Conservation (phyloP, 257 asterid species). For the Plectranthus barbatus region DNA sequence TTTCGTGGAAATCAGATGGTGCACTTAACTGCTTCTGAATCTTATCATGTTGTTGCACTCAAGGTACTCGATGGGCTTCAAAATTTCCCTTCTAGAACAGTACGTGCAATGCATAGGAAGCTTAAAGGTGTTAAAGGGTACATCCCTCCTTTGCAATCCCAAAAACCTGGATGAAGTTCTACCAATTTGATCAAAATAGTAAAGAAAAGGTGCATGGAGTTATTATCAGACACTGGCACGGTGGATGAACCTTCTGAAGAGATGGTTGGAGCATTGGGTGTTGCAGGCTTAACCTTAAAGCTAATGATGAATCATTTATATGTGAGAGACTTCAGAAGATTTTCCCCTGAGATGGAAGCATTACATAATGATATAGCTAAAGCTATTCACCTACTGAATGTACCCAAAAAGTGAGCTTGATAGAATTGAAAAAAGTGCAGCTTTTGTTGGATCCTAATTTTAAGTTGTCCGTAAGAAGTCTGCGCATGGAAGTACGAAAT, state of each 20-base stretch:
- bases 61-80: conserved; percentile 47
- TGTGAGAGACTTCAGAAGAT: conserved; percentile 34
- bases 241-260: conserved; percentile 37
- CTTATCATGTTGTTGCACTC: conserved; percentile 43
- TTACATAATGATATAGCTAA: conserved; percentile 61
- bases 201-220: conserved; percentile 33
- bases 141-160: conserved; percentile 24
- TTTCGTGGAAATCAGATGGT: conserved; percentile 19
- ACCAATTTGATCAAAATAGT: conserved; percentile 16
- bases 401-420: conserved; percentile 24
- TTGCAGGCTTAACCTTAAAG: conserved; percentile 59
- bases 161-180: conserved; percentile 14
- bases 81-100: conserved; percentile 31
- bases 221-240: conserved; percentile 38
- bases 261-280: conserved; percentile 57
- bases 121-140: conserved; percentile 38
- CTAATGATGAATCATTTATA: conserved; percentile 28
- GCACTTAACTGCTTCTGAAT: conserved; percentile 21
- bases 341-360: conserved; percentile 57
- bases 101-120: conserved; percentile 61
- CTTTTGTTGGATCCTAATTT: conserved; percentile 32
- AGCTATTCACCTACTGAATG: conserved; percentile 40
- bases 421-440: conserved; percentile 40
- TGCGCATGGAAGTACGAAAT: conserved; percentile 37
- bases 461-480: conserved; percentile 22